Base-by-base conservation (phyloP, 2,329 filamentous ascomycete genomes). In the Epichloe amarillans region DNA sequence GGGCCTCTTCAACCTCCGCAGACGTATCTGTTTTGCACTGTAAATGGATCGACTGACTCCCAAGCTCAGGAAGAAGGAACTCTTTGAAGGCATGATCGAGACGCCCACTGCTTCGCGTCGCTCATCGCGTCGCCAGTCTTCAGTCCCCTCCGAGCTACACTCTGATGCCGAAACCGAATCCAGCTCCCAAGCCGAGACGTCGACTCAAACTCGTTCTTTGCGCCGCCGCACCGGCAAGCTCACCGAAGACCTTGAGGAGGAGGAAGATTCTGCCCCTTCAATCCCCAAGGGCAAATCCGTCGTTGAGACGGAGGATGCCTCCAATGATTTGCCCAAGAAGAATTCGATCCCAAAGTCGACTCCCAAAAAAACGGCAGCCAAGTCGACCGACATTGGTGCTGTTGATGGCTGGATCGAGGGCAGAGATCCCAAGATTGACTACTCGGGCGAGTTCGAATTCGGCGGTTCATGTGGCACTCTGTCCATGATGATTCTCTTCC, bases 401-500 rank as follows among this genome's bases (percentile, higher is more conserved):
- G 55, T 70, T 23, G 80, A 82, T 58, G 79, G 80, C 50, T 82
- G 79, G 77, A 71, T 64, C 56, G 73, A 75, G 21, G 79, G 77
- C 44, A 71, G 73, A 59, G 79, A 84, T 59, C 77, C 75, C 60
- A 82, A 76, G 65, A 58, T 84, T 52, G 82, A 85, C 68, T 71
- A 76, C 61, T 82, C 79, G 2, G 79, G 76, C 55, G 72, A 77
- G 55, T 77, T 80, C 58, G 94, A 98, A 65, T 98, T 97, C 64
- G 91, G 91, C 56, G 93, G 93, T 52, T 83, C 87, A 3, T 64
- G 77, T n/a, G 91, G 93, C 50, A 84, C 90, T 41, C 69, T 78
- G 15, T 73, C 79, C 58, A 89, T 96, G 80, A 97, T 97, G 88
- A 76, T 89, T 55, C 81, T 85, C 44, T 98, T 97, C 69, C 93